Evolutionary conservation across 768 basidiomycete species (phyloP), one percentile per base, ranked within the genome.

Genomic region (Sarcomyxa edulis): DNA sequence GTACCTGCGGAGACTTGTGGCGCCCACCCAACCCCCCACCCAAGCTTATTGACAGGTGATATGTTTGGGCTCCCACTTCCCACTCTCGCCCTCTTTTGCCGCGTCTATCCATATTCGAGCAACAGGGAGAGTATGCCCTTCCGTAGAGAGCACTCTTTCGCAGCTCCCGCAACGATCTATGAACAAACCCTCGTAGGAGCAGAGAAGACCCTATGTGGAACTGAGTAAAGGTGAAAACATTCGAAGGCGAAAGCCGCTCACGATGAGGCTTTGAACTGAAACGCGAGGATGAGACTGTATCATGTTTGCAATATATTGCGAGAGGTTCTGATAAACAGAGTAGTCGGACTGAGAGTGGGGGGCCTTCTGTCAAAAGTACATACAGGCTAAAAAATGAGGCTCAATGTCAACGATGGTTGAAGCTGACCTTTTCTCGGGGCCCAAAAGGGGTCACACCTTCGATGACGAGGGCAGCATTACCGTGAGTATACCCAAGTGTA

Each of bases 61-160:
- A 58, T 85, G 83, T 41, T 71, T 64, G 3, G 69, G 61, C 45
- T 67, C 64, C 78, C 79, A 79, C 2, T 48, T 49, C 6, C 62
- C 65, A 9, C 48, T 39, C 11, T 46, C 44, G 16, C 16, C 30
- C 47, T 41, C 60, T 48, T 55, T 49, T 28, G 50, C 55, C 18
- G 44, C 47, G 27, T 65, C 61, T 16, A 55, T 60, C 74, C 74
- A 82, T 19, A 72, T 50, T 30, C 83, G 71, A 21, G 76, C 79
- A 3, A 86, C 81, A 0, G 84, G 78, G 1, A 85, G 86, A 6
- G 83, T 65, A 52, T 87, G 82, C 0, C 78, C 80, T 47, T 88
- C 84, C 2, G 66, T 62, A 0, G 81, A 81, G 15, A 87, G 59
- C 19, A 88, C 78, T 12, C 84, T 76, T 33, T 71, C 62, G 49